Evolutionary conservation across 352 stramenopile species (phyloP), one percentile per base, ranked within the genome.

Genomic region (Thalassiosira mediterranea): DNA sequence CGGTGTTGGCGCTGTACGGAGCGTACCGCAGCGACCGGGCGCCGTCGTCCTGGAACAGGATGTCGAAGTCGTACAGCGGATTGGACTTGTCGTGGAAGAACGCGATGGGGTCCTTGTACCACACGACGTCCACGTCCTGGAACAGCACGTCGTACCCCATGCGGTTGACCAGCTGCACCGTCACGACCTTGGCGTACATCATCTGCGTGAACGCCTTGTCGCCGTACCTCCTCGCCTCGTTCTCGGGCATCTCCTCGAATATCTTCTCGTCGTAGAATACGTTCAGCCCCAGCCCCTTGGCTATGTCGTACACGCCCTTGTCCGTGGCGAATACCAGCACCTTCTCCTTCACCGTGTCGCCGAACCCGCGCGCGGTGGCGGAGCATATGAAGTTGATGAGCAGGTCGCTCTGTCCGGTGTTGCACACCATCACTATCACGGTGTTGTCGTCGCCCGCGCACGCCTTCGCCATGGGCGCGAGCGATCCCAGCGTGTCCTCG

Each of bases 401-500:
- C 25, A 89, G 47, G 60, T 85, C 78, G 56, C 68, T 85, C 32
- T 87, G 66, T 3, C 81, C 89, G 38, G 61, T 58, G 58, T 94
- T 94, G 3, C 72, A 76, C 11, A 86, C 87, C 77, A 91, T 89
- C 8, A 93, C 82, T 28, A 92, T 74, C 0, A 94, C 74, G 13
- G 63, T 76, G 38, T 84, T 84, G 15, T 44, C 48, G 15, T 44
- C 48, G 10, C 67, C 54, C 7, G 66, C 77, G 67, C 70, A 75
- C n/a, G 25, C 37, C 26, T 63, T 58, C 13, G 69, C 68, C 13
- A 79, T 76, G 10, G 75, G 75, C 54, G n/a, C 56, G 29, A 83
- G 56, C 17, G 17, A 54, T 8, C 37, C 29, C 26, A 76, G 34
- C 11, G 63, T 68, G 19, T 65, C 54, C 4, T 72, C 68, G 37